A percentile compares a stretch with the other conserved stretches of the same genome.
phyloP scores from a whole-genome alignment of 352 stramenopile genomes.

The Phytopythium mirpurense region DNA sequence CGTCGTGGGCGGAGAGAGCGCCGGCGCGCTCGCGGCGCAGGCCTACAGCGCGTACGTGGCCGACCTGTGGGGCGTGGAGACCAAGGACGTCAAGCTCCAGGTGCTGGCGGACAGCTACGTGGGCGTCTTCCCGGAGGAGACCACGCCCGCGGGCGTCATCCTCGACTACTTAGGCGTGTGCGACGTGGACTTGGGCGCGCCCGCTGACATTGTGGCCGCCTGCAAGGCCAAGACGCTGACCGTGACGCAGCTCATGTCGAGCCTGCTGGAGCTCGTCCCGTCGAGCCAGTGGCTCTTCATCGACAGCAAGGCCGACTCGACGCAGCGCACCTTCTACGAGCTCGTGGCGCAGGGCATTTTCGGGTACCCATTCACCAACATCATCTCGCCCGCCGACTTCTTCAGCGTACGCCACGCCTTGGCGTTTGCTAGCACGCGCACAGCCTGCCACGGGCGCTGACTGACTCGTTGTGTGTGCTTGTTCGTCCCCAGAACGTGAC shows the following conservation, averaged over 20 bases:
- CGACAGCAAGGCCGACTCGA: slow-evolving; percentile 38
- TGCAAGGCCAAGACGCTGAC: slow-evolving; percentile 26
- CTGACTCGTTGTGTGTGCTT: not conserved
- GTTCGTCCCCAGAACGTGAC: slow-evolving; percentile 12
- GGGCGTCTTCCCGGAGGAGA: slow-evolving; percentile 35
- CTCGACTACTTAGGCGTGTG: slow-evolving; percentile 39
- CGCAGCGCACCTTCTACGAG: slow-evolving; percentile 45
- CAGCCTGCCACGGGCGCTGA: not conserved
- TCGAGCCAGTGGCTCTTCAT: slow-evolving; percentile 42
- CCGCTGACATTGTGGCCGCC: slow-evolving; percentile 11
- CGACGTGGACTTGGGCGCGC: slow-evolving; percentile 25
- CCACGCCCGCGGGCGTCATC: slow-evolving; percentile 25
- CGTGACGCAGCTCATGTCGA: slow-evolving; percentile 21
- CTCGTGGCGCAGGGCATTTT: slow-evolving; percentile 32
- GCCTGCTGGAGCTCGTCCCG: slow-evolving; percentile 21
- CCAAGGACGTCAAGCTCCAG: slow-evolving; percentile 32
- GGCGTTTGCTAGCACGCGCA: not conserved
- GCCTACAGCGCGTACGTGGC: slow-evolving; percentile 30
- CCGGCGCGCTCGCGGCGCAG: slow-evolving; percentile 47
- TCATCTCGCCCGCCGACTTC: slow-evolving; percentile 28
- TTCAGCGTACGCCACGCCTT: slow-evolving; percentile 10
- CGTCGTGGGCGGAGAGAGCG: slow-evolving; percentile 42
- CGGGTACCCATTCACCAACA: slow-evolving; percentile 31
- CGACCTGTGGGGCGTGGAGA: slow-evolving; percentile 47
- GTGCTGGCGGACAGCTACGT: slow-evolving; percentile 52